Conservation (phyloP, 495 filamentous ascomycete species). For the Daldinia decipiens region DNA sequence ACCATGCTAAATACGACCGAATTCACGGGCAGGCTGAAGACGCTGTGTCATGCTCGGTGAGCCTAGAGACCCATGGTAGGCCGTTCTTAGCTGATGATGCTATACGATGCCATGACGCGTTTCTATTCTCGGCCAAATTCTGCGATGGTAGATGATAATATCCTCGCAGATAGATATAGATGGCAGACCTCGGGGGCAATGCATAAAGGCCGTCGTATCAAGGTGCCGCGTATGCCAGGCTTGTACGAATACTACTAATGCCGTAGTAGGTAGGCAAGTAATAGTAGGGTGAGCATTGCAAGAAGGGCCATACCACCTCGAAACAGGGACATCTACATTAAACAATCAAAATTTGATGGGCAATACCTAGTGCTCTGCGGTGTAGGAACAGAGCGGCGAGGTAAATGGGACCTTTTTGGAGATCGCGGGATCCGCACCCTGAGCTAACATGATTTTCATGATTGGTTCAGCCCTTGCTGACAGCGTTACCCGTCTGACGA, state of each 20-base stretch:
- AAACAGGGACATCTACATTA: slow-evolving; percentile 9
- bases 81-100: slow-evolving; percentile 14
- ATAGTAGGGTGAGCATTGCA: slow-evolving; percentile 7
- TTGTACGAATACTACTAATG: slow-evolving; percentile 12
- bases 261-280: slow-evolving; percentile 4
- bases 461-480: slow-evolving; percentile 37
- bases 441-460: not conserved
- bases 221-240: slow-evolving; percentile 4
- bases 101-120: slow-evolving; percentile 18
- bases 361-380: slow-evolving; percentile 14
- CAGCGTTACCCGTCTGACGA: slow-evolving; percentile 30
- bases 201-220: slow-evolving; percentile 23
- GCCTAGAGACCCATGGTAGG: slow-evolving; percentile 5
- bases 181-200: not conserved
- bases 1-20: not conserved
- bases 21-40: slow-evolving; percentile 4
- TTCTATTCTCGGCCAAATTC: slow-evolving; percentile 32
- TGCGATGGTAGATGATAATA: slow-evolving; percentile 16
- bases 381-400: slow-evolving; percentile 14
- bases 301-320: slow-evolving; percentile 20
- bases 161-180: slow-evolving; percentile 19
- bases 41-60: slow-evolving; percentile 12
- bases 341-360: not conserved
- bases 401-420: slow-evolving; percentile 29
- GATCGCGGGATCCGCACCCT: slow-evolving; percentile 37